Conservation (phyloP, 768 basidiomycete species). For the Russula sp. region DNA sequence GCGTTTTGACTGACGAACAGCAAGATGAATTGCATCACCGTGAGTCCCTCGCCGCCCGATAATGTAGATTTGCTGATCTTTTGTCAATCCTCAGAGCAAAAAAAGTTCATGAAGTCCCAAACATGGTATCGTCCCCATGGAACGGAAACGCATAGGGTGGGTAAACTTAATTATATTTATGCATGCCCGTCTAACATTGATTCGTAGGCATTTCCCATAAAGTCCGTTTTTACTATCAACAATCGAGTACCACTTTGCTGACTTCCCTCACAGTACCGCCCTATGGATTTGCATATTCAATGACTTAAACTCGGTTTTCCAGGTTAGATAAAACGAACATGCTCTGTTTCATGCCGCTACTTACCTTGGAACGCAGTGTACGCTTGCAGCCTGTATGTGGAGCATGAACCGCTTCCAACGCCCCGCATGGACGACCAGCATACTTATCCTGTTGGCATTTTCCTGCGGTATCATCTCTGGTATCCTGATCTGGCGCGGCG, state of each 20-base stretch:
- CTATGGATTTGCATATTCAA: slow-evolving; percentile 69
- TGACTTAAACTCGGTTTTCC: slow-evolving; percentile 79
- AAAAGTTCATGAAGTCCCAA: slow-evolving; percentile 63
- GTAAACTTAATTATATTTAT: slow-evolving; percentile 30
- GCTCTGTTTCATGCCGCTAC: slow-evolving; percentile 9
- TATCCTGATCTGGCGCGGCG: slow-evolving; percentile 71
- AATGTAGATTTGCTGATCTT: slow-evolving; percentile 13
- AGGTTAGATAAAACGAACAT: slow-evolving; percentile 41
- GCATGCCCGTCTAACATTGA: slow-evolving; percentile 37
- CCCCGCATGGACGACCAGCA: slow-evolving; percentile 67
- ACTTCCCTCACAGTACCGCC: slow-evolving; percentile 47
- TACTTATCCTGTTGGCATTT: slow-evolving; percentile 70
- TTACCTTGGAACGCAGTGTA: slow-evolving; percentile 40
- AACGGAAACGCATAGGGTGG: slow-evolving; percentile 71
- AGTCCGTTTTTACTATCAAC: slow-evolving; percentile 40
- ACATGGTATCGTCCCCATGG: slow-evolving; percentile 89
- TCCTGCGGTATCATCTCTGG: slow-evolving; percentile 73
- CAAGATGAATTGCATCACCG: slow-evolving; percentile 63
- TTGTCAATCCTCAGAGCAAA: slow-evolving; percentile 50
- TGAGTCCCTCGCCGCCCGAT: slow-evolving; percentile 38
- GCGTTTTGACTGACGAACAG: slow-evolving; percentile 63
- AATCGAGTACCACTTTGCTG: neutral
- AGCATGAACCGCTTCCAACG: slow-evolving; percentile 64
- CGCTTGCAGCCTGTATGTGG: slow-evolving; percentile 81
- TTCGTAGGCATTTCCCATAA: slow-evolving; percentile 64